Conservation (phyloP, 805 yeast species). For the Ogataea paraovalis region DNA sequence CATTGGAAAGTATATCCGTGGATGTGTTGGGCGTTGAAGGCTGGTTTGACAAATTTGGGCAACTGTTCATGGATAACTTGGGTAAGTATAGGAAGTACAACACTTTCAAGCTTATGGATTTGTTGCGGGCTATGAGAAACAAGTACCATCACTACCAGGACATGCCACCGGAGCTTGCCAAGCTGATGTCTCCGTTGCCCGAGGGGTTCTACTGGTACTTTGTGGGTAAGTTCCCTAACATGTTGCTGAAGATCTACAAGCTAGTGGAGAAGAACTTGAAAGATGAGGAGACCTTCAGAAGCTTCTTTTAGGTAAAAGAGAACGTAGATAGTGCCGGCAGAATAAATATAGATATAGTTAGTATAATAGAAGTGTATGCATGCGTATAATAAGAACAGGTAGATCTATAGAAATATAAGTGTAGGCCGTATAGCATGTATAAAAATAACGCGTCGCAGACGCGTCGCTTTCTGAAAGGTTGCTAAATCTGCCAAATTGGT, state of each 20-base stretch:
- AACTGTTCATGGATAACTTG: slow-evolving; percentile 70
- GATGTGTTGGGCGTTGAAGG: slow-evolving; percentile 57
- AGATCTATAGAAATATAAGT: too few relatives aligned
- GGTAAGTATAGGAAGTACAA: slow-evolving; percentile 91
- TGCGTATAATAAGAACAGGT: too few relatives aligned
- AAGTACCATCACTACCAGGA: slow-evolving; percentile 95
- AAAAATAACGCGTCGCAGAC: too few relatives aligned
- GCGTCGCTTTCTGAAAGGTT: too few relatives aligned
- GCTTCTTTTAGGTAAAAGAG: background rate
- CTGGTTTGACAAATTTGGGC: slow-evolving; percentile 76
- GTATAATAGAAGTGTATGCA: too few relatives aligned
- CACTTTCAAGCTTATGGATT: slow-evolving; percentile 72
- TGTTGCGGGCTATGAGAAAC: slow-evolving; percentile 84
- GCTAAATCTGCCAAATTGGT: too few relatives aligned
- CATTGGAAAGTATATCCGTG: slow-evolving; percentile 68
- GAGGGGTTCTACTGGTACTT: slow-evolving; percentile 81
- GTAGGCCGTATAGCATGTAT: too few relatives aligned
- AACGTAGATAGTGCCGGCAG: too few relatives aligned
- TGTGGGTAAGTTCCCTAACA: slow-evolving; percentile 66
- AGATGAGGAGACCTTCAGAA: slow-evolving; percentile 47
- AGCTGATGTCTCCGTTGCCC: slow-evolving; percentile 74
- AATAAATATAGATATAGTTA: too few relatives aligned
- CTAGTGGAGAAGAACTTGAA: slow-evolving; percentile 53
- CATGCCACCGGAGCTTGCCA: slow-evolving; percentile 62
- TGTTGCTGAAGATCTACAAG: slow-evolving; percentile 70